Percentiles rank a stretch among this genome's conserved stretches.
Evolutionary conservation across 2,329 filamentous ascomycete species (phyloP).

Genomic region (Zasmidium angulare): DNA sequence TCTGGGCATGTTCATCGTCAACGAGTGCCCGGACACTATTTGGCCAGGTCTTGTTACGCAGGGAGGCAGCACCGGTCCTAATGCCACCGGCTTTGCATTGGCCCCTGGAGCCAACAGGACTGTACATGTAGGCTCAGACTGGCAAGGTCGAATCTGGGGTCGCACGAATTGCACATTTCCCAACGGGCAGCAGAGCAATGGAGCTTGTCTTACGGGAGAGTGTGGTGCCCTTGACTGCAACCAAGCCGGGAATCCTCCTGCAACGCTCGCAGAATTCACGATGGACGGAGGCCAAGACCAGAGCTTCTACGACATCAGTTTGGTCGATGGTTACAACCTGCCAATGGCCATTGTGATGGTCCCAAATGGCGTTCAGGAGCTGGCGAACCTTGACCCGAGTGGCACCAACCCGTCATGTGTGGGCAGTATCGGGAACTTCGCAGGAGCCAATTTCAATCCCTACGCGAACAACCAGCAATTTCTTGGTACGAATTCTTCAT

Average conservation of each 20-base stretch:
- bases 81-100: constrained; percentile 66
- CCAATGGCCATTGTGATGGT: constrained; percentile 60
- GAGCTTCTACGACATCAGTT: constrained; percentile 80
- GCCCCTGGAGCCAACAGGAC: constrained; percentile 56
- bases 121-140: constrained; percentile 68
- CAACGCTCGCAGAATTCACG: constrained; percentile 79
- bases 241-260: constrained; percentile 62
- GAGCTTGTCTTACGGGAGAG: constrained; percentile 69
- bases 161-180: constrained; percentile 81
- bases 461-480: constrained; percentile 54
- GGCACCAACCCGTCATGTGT: constrained; percentile 76
- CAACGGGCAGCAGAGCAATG: constrained; percentile 56
- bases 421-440: constrained; percentile 64
- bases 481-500: constrained; percentile 63
- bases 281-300: constrained; percentile 66
- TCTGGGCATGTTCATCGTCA: constrained; percentile 65
- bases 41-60: constrained; percentile 78
- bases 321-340: constrained; percentile 83
- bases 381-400: constrained; percentile 68
- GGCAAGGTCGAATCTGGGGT: constrained; percentile 81
- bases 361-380: constrained; percentile 58
- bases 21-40: constrained; percentile 68
- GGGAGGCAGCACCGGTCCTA: constrained; percentile 63
- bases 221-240: constrained; percentile 70
- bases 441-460: constrained; percentile 44